Evolutionary conservation across 768 basidiomycete genomes (phyloP).

Genomic region (Tricholomella constricta): DNA sequence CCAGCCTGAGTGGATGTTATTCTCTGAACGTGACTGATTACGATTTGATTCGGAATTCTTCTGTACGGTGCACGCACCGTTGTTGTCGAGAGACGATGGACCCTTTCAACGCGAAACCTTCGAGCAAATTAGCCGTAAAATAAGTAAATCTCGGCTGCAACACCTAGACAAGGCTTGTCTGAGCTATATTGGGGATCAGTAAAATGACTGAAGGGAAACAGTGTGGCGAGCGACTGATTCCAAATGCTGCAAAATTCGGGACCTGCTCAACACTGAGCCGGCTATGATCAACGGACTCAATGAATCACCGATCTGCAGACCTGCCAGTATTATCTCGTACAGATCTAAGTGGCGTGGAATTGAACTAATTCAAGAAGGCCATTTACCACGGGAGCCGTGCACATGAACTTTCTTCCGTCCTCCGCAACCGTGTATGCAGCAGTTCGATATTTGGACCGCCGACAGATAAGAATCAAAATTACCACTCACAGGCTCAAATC

Average conservation of each 20-base stretch:
- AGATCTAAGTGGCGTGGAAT: neutral
- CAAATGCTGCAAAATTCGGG: neutral
- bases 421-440: too few relatives aligned
- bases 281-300: too few relatives aligned
- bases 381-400: neutral
- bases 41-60: too few relatives aligned
- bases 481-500: neutral
- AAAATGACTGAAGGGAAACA: too few relatives aligned
- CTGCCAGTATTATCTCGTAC: neutral
- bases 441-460: too few relatives aligned
- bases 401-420: neutral
- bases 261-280: neutral
- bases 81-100: neutral
- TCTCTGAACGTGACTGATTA: neutral
- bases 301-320: neutral
- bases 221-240: neutral
- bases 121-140: neutral
- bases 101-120: neutral
- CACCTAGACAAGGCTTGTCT: neutral
- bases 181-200: neutral
- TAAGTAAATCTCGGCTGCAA: neutral
- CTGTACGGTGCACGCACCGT: neutral
- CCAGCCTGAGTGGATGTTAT: neutral
- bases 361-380: too few relatives aligned
- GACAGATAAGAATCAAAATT: too few relatives aligned